phyloP scores from a whole-genome alignment of 768 basidiomycete species.

The Suillus plorans region DNA sequence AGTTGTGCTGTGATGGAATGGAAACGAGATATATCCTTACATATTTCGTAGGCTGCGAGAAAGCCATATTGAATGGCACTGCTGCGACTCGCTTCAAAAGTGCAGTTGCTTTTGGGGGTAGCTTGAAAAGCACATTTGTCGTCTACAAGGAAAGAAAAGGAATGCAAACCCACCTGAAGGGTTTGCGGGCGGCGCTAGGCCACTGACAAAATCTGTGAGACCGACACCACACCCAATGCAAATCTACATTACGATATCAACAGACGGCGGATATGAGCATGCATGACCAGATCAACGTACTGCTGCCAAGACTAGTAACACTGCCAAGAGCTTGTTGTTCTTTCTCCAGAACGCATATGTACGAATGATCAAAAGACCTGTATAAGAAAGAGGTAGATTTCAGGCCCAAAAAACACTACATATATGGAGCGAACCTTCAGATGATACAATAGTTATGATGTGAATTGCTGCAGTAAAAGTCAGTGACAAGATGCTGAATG shows the following conservation, averaged over 20 bases:
- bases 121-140: neutral
- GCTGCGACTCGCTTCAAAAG: neutral
- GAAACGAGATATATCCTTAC: neutral
- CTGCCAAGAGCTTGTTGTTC: conserved; percentile 1
- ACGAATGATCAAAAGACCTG: neutral
- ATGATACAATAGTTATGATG: conserved; percentile 2
- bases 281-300: neutral
- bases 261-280: neutral
- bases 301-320: neutral
- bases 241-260: neutral
- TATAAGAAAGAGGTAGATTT: neutral
- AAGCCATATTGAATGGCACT: neutral
- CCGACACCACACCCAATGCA: neutral
- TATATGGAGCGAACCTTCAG: neutral
- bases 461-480: neutral
- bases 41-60: neutral
- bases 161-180: neutral
- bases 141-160: neutral
- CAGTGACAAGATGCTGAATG: neutral
- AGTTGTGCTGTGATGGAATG: too few species aligned
- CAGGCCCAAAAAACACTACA: neutral
- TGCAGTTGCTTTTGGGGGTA: neutral
- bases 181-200: neutral
- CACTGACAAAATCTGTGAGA: neutral
- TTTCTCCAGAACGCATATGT: conserved; percentile 5